A percentile compares a stretch with the other conserved stretches of the same genome.
These are phyloP conservation scores for Paraphysoderma sedebokerense DNA, from an alignment of 371 early-diverging fungal genomes.

Conservation along the genomic window DNA sequence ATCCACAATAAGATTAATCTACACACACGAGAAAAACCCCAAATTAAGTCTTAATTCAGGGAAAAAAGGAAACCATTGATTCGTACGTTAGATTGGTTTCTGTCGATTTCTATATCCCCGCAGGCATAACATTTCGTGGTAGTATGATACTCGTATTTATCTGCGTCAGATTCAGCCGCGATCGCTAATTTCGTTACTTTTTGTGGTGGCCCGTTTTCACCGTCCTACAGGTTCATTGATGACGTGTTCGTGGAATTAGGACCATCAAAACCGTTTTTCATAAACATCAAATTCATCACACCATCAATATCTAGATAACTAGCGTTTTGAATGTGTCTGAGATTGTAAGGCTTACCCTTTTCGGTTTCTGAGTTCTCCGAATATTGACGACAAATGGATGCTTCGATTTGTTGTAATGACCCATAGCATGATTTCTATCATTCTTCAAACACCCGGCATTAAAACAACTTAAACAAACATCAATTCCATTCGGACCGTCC, in stretches of 20 bases:
- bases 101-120: slow-evolving; percentile 21
- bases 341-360: no score
- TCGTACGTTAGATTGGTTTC: slow-evolving; percentile 9
- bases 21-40: no score
- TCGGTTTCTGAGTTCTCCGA: background rate
- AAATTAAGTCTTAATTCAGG: no score
- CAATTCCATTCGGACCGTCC: slow-evolving; percentile 42
- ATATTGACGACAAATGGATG: slow-evolving; percentile 78
- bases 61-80: no score
- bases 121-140: slow-evolving; percentile 49
- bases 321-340: slow-evolving; percentile 33
- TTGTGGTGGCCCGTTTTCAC: slow-evolving; percentile 43
- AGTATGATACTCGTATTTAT: slow-evolving; percentile 47
- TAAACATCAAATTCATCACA: background rate
- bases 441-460: slow-evolving; percentile 64
- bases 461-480: slow-evolving; percentile 86
- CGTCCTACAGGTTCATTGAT: slow-evolving; percentile 6
- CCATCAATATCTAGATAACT: background rate
- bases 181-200: slow-evolving; percentile 86
- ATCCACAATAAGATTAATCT: slow-evolving; percentile 25
- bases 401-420: slow-evolving; percentile 43
- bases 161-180: slow-evolving; percentile 44
- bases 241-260: background rate
- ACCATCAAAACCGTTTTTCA: background rate
- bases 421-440: slow-evolving; percentile 46